Conservation (phyloP, 495 filamentous ascomycete species). For the Aspergillus affinis region DNA sequence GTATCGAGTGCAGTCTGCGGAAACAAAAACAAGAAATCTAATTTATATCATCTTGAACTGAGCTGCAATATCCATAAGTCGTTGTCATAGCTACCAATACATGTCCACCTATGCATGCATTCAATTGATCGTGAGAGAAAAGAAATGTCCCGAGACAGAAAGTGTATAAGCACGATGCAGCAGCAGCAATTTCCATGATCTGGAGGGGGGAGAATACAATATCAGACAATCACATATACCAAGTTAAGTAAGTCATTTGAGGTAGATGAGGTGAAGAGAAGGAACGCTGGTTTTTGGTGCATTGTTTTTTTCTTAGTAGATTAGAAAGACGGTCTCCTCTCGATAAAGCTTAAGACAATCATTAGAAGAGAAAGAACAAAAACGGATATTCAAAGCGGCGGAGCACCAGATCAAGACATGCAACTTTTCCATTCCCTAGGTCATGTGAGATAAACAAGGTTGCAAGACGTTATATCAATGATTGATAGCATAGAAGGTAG, state of each 20-base stretch:
- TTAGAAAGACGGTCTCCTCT: too few species aligned
- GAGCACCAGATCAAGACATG: slow-evolving; percentile 5
- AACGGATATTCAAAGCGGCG: neutral
- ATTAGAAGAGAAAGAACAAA: neutral
- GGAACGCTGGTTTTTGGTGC: neutral
- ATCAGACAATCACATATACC: neutral
- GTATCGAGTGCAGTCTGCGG: too few species aligned
- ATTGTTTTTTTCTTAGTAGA: too few species aligned
- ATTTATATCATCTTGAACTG: neutral
- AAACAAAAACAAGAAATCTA: neutral
- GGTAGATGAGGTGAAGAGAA: neutral
- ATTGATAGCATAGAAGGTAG: slow-evolving; percentile 8
- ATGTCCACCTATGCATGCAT: neutral
- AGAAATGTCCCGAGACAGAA: neutral
- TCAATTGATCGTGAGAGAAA: neutral
- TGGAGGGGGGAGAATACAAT: neutral
- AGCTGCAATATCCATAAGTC: neutral
- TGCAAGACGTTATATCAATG: slow-evolving; percentile 10
- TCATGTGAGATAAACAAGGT: slow-evolving; percentile 4
- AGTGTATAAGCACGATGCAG: neutral
- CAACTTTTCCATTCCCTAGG: slow-evolving; percentile 16
- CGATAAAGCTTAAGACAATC: neutral
- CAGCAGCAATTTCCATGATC: neutral
- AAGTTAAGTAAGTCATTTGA: neutral
- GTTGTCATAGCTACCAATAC: too few species aligned